phyloP scores from a whole-genome alignment of 129 eudicot species.

The Flaveria linearis region DNA sequence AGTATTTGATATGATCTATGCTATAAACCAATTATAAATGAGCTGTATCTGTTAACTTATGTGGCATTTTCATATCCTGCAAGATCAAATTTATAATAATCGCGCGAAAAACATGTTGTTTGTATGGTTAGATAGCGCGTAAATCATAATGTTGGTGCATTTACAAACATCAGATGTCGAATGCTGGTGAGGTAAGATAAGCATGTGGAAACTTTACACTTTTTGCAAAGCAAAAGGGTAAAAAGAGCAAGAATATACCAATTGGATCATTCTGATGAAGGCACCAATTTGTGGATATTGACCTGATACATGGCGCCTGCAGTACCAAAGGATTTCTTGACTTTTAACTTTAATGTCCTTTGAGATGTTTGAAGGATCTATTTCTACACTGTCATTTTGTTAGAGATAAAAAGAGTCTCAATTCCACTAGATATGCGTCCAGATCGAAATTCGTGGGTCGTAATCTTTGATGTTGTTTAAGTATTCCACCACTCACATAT shows the following conservation, averaged over 20 bases:
- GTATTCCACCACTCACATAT: slow-evolving; percentile 38
- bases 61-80: not conserved
- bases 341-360: slow-evolving; percentile 27
- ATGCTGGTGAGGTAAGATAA: slow-evolving; percentile 20
- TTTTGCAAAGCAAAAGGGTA: slow-evolving; percentile 30
- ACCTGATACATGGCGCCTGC: slow-evolving; percentile 21
- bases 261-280: slow-evolving; percentile 19
- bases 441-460: slow-evolving; percentile 31
- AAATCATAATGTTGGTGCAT: not conserved
- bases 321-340: not conserved
- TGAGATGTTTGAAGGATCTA: slow-evolving; percentile 26
- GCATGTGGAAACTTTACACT: slow-evolving; percentile 27
- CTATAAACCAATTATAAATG: not conserved
- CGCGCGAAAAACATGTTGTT: not conserved
- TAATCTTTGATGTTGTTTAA: slow-evolving; percentile 26
- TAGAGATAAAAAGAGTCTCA: not conserved
- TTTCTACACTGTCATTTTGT: slow-evolving; percentile 21
- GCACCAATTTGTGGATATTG: slow-evolving; percentile 16
- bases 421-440: slow-evolving; percentile 27
- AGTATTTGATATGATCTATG: not conserved
- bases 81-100: not conserved
- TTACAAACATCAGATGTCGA: slow-evolving; percentile 9
- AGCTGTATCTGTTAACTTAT: not conserved
- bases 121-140: not conserved
- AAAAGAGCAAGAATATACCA: slow-evolving; percentile 24